Conservation (phyloP, 73 alveolate genomes). For the Breviolum minutum region DNA sequence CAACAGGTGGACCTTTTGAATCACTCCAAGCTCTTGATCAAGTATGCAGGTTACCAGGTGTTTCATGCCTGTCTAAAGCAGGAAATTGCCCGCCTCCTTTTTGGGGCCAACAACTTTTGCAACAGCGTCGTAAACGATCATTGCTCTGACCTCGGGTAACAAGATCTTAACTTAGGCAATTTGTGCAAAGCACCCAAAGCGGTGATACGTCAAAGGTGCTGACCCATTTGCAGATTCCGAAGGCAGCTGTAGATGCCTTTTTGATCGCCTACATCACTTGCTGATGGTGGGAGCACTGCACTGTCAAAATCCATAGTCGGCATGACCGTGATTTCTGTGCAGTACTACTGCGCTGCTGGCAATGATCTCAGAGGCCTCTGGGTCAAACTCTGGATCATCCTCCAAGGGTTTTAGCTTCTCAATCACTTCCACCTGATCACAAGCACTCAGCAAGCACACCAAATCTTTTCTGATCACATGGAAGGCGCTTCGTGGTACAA, state of each 20-base stretch:
- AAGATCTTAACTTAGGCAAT: neutral
- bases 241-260: constrained; percentile 98
- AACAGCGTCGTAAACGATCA: constrained; percentile 96
- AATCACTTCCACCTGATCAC: constrained; percentile 92
- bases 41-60: too few species aligned
- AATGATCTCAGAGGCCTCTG: constrained; percentile 64
- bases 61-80: too few species aligned
- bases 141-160: constrained; percentile 96
- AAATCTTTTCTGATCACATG: neutral
- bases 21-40: too few species aligned
- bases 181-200: neutral
- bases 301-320: too few species aligned
- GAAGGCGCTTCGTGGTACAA: neutral
- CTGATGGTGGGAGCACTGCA: neutral
- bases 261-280: constrained; percentile 95
- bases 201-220: neutral
- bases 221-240: constrained; percentile 98
- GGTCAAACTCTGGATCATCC: constrained; percentile 96
- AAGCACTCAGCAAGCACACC: neutral
- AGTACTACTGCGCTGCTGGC: too few species aligned
- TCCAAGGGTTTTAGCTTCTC: constrained; percentile 96
- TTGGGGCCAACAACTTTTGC: constrained; percentile 85
- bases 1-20: too few species aligned
- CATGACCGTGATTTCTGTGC: too few species aligned
- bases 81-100: constrained; percentile 45